A percentile compares a stretch with the other conserved stretches of the same genome.
Conservation (phyloP, 179 eudicot species). For the Vitellaria paradoxa region DNA sequence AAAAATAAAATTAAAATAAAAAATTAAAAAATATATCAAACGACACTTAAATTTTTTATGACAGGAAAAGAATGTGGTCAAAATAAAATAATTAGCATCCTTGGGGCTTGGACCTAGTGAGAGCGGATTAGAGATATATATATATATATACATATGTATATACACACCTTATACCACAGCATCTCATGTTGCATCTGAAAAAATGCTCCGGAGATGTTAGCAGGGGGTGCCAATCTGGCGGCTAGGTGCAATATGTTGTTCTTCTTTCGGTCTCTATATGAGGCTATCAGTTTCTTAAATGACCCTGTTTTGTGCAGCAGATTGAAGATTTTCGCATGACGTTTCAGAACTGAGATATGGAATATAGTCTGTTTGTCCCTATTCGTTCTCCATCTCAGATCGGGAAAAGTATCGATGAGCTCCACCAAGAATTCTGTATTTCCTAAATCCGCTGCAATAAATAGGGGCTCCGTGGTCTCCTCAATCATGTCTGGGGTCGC, state of each 20-base stretch:
- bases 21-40: no score
- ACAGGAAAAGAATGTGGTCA: no score
- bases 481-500: no score
- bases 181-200: slow-evolving; percentile 10
- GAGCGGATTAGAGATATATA: no score
- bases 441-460: not conserved
- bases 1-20: no score
- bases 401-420: not conserved
- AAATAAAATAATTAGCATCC: no score
- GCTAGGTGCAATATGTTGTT: no score
- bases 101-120: not conserved
- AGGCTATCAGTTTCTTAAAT: not conserved
- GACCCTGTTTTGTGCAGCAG: not conserved
- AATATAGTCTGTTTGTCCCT: not conserved
- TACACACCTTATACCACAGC: slow-evolving; percentile 7
- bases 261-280: not conserved
- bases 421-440: not conserved
- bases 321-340: no score
- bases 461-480: not conserved
- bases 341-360: not conserved
- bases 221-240: no score
- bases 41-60: no score
- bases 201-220: slow-evolving; percentile 2
- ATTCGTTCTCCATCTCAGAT: not conserved
- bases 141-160: no score